These are phyloP conservation scores for Ascochyta fabae DNA, from an alignment of 2,329 filamentous ascomycete genomes.

Conservation along the genomic window DNA sequence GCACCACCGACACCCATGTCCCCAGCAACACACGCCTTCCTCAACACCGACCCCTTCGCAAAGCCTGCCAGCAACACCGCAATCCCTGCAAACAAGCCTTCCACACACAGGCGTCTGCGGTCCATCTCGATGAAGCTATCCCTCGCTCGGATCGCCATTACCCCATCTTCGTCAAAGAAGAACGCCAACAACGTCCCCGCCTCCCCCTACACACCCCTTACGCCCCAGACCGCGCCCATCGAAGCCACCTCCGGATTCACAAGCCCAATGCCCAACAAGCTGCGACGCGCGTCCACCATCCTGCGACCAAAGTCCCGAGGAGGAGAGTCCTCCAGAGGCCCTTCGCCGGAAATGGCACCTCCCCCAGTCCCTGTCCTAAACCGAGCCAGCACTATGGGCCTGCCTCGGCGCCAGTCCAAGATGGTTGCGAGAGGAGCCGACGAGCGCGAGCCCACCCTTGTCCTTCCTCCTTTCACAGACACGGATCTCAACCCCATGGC, in stretches of 20 bases:
- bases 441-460: conserved; percentile 44
- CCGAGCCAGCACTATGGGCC: conserved; percentile 18
- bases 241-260: conserved; percentile 27
- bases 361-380: conserved; percentile 31
- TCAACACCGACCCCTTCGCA: conserved; percentile 48
- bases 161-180: conserved; percentile 42
- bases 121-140: conserved; percentile 48
- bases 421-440: conserved; percentile 46
- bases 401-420: conserved; percentile 25
- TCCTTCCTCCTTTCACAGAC: conserved; percentile 42
- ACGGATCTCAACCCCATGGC: conserved; percentile 23
- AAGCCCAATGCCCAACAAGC: conserved; percentile 29
- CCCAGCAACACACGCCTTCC: conserved; percentile 44
- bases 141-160: conserved; percentile 48
- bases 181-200: conserved; percentile 33
- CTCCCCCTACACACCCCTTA: conserved; percentile 43
- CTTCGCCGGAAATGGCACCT: conserved; percentile 33
- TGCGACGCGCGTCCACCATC: conserved; percentile 42
- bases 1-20: conserved; percentile 42
- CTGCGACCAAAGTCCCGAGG: conserved; percentile 36
- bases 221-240: conserved; percentile 42
- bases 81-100: conserved; percentile 43
- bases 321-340: conserved; percentile 20
- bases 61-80: conserved; percentile 36
- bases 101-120: conserved; percentile 46